A percentile compares a stretch with the other conserved stretches of the same genome.
phyloP scores from a whole-genome alignment of 305 asterid species.

The Euphrasia arctica region DNA sequence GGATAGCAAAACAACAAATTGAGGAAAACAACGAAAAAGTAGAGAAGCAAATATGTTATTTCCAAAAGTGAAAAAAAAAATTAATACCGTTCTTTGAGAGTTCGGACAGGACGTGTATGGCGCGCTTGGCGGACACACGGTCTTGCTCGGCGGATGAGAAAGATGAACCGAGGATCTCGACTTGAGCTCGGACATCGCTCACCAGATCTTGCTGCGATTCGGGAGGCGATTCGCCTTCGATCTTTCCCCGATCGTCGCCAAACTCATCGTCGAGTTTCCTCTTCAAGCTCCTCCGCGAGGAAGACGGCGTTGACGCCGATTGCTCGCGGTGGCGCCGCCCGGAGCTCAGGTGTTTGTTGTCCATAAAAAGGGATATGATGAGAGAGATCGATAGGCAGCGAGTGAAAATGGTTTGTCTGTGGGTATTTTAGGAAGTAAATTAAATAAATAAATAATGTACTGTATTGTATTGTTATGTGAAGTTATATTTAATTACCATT shows the following conservation, averaged over 20 bases:
- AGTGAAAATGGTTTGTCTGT: constrained; percentile 10
- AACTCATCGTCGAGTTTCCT: constrained; percentile 69
- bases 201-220: constrained; percentile 70
- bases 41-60: background rate
- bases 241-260: constrained; percentile 52
- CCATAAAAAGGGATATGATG: constrained; percentile 54
- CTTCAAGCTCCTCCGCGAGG: constrained; percentile 76
- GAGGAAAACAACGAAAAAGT: background rate
- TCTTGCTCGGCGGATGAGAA: constrained; percentile 60
- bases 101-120: constrained; percentile 81
- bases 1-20: constrained; percentile 16
- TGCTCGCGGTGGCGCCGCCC: constrained; percentile 72
- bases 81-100: constrained; percentile 85
- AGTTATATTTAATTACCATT: too few relatives aligned
- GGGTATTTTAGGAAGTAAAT: constrained; percentile 32
- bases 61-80: constrained; percentile 15
- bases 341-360: constrained; percentile 60
- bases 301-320: constrained; percentile 38
- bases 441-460: too few relatives aligned
- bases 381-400: constrained; percentile 22
- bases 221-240: constrained; percentile 46
- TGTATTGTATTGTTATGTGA: too few relatives aligned
- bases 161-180: constrained; percentile 66
- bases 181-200: constrained; percentile 64
- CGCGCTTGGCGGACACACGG: constrained; percentile 81